Evolutionary conservation across 129 eudicot species (phyloP).

Genomic region (Sambucus nigra): DNA sequence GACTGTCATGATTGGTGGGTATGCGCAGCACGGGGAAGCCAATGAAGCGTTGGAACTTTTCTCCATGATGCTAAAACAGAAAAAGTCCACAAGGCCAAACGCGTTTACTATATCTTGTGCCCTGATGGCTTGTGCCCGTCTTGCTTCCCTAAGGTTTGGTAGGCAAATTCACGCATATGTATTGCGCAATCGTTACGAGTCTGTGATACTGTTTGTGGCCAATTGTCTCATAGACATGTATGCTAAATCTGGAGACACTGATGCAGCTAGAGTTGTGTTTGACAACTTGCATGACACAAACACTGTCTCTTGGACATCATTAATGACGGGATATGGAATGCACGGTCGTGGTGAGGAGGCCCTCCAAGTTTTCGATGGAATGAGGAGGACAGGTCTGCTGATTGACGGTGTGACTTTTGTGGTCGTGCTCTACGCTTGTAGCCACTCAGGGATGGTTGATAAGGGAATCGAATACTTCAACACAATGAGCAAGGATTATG

Average conservation of each 20-base stretch:
- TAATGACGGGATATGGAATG: slow-evolving; percentile 81
- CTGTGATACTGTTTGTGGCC: slow-evolving; percentile 42
- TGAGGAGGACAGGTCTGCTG: slow-evolving; percentile 45
- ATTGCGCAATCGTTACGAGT: slow-evolving; percentile 44
- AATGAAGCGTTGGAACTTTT: slow-evolving; percentile 55
- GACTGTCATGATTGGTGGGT: slow-evolving; percentile 78
- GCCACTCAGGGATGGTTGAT: slow-evolving; percentile 80
- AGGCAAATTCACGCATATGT: slow-evolving; percentile 58
- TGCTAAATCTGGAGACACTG: slow-evolving; percentile 74
- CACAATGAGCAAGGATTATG: slow-evolving; percentile 44
- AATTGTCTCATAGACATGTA: slow-evolving; percentile 89
- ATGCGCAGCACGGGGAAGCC: slow-evolving; percentile 55
- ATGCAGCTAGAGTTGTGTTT: slow-evolving; percentile 52
- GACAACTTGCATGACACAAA: slow-evolving; percentile 53
- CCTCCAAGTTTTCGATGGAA: slow-evolving; percentile 41
- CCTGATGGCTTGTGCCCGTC: slow-evolving; percentile 75
- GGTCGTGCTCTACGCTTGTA: slow-evolving; percentile 76
- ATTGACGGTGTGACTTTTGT: slow-evolving; percentile 72
- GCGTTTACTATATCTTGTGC: slow-evolving; percentile 75
- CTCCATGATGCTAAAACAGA: slow-evolving; percentile 37
- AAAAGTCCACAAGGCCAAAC: slow-evolving; percentile 36
- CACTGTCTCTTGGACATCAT: slow-evolving; percentile 74
- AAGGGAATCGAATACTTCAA: slow-evolving; percentile 53
- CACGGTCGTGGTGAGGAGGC: slow-evolving; percentile 78
- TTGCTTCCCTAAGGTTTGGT: slow-evolving; percentile 53